These are phyloP conservation scores for Ceratocystis cubensis DNA, from an alignment of 2,329 filamentous ascomycete species.

Conservation along the genomic window DNA sequence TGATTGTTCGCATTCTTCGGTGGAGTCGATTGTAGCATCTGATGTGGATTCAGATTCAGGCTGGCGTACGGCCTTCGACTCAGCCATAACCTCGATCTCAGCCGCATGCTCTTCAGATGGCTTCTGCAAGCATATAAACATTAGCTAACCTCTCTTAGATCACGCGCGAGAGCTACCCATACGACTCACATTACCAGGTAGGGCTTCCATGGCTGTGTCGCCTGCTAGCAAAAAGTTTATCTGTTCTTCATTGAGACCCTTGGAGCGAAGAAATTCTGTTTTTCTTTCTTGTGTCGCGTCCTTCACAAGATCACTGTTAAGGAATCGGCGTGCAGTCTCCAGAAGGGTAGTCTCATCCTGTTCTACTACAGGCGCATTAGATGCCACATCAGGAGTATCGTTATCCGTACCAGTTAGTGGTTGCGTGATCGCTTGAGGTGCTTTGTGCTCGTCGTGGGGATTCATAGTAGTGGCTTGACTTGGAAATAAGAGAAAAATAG, in stretches of 20 bases:
- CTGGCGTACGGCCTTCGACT: neutral
- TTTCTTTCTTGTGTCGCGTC: constrained; percentile 60
- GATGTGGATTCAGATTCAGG: neutral
- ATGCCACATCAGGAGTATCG: neutral
- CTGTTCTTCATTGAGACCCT: constrained; percentile 55
- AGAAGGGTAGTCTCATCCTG: constrained; percentile 23
- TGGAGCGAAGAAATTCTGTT: constrained; percentile 60
- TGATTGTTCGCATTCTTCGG: neutral
- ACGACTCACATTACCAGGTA: neutral
- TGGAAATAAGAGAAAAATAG: neutral
- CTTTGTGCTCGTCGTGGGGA: constrained; percentile 11
- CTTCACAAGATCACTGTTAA: constrained; percentile 61
- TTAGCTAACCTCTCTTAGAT: neutral
- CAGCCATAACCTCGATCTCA: neutral
- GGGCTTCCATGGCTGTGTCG: neutral
- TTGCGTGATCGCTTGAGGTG: neutral
- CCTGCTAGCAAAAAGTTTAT: constrained; percentile 51
- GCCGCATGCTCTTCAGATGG: neutral
- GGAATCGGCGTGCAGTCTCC: constrained; percentile 61
- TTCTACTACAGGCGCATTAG: neutral
- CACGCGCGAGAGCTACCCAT: neutral
- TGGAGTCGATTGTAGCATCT: neutral
- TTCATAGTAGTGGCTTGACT: constrained; percentile 9
- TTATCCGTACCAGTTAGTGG: constrained; percentile 7
- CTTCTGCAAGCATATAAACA: neutral